These are phyloP conservation scores for Lactifluus piperatus DNA, from an alignment of 768 basidiomycete species.

Conservation along the genomic window DNA sequence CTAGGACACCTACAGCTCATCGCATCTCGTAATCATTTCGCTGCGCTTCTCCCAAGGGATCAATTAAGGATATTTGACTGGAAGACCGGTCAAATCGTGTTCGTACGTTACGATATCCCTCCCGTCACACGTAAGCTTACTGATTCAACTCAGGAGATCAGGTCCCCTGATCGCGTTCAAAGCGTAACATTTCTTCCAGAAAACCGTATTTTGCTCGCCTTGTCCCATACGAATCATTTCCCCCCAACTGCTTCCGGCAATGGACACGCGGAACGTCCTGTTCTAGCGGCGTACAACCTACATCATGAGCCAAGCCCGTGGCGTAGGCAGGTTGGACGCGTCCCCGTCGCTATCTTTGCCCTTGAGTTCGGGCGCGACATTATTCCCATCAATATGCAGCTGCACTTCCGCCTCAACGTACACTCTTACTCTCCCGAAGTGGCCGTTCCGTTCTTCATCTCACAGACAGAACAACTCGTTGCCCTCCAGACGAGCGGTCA, in stretches of 20 bases:
- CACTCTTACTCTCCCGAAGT: background rate
- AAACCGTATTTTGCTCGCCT: background rate
- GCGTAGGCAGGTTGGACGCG: background rate
- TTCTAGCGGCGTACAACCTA: background rate
- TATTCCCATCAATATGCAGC: background rate
- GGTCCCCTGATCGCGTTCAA: background rate
- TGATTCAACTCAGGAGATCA: background rate
- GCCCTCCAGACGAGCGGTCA: background rate
- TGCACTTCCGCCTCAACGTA: background rate
- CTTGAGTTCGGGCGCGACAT: slow-evolving; percentile 2
- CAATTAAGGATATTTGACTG: slow-evolving; percentile 1
- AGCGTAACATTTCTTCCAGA: background rate
- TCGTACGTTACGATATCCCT: background rate
- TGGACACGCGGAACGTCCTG: background rate
- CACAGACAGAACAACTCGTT: background rate
- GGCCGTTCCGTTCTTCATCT: slow-evolving; percentile 3
- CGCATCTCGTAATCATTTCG: background rate
- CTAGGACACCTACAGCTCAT: background rate
- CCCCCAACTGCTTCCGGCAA: background rate
- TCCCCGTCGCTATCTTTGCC: background rate
- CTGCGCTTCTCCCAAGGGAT: background rate
- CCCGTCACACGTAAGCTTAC: background rate
- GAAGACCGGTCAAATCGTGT: slow-evolving; percentile 4
- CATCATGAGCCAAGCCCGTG: background rate
- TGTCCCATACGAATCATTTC: background rate